Evolutionary conservation across 305 asterid genomes (phyloP).

Genomic region (Striga hermonthica): DNA sequence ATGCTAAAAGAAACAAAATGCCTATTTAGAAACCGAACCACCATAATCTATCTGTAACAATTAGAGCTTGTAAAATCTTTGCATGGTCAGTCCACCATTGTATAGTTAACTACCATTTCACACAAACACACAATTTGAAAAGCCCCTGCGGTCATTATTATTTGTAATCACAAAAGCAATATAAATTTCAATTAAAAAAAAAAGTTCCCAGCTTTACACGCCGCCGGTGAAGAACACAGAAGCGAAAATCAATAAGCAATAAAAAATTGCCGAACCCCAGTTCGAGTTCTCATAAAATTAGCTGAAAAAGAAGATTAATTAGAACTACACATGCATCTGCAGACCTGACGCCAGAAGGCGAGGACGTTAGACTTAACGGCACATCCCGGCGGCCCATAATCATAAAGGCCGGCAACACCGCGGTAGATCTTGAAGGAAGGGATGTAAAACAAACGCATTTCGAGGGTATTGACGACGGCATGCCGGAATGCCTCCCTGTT

Average conservation of each 20-base stretch:
- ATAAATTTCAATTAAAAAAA: too few relatives aligned
- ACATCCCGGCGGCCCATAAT: neutral
- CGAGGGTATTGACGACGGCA: neutral
- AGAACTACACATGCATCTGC: neutral
- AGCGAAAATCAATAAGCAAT: too few relatives aligned
- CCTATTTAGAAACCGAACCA: conserved; percentile 5
- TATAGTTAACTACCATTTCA: too few relatives aligned
- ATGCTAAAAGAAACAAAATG: neutral
- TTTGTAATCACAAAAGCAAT: too few relatives aligned
- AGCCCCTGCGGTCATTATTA: too few relatives aligned
- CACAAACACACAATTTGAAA: too few relatives aligned
- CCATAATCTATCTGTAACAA: conserved; percentile 3
- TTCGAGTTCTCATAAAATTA: too few relatives aligned
- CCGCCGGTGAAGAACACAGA: too few relatives aligned
- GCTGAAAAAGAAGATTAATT: too few relatives aligned
- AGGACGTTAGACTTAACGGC: neutral
- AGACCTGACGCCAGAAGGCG: neutral
- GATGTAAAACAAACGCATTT: neutral
- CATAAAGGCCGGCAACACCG: neutral
- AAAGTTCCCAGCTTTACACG: too few relatives aligned
- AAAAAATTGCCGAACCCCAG: too few relatives aligned
- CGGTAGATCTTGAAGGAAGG: neutral
- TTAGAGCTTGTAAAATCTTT: neutral
- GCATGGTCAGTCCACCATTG: too few relatives aligned
- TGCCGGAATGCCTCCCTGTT: neutral